These are phyloP conservation scores for Kwoniella newhampshirensis DNA, from an alignment of 768 basidiomycete genomes.

Conservation along the genomic window DNA sequence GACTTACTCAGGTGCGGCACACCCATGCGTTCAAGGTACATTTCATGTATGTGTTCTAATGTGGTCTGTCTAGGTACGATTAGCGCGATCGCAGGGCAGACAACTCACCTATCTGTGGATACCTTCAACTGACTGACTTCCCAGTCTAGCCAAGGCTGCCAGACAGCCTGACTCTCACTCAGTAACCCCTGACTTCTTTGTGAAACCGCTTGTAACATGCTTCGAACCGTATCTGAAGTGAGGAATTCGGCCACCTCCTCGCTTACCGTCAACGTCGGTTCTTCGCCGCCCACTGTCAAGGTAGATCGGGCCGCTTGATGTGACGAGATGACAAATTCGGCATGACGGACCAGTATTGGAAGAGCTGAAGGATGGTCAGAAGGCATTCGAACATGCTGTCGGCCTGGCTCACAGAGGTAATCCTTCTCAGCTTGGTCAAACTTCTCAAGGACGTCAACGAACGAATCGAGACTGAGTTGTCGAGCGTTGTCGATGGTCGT, in stretches of 20 bases:
- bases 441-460: conserved; percentile 33
- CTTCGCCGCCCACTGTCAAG: too few relatives aligned
- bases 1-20: conserved; percentile 34
- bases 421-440: conserved; percentile 43
- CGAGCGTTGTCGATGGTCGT: conserved; percentile 7
- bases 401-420: conserved; percentile 34
- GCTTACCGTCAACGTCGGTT: neutral
- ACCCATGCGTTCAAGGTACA: conserved; percentile 33
- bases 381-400: neutral
- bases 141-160: conserved; percentile 43
- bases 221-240: conserved; percentile 62
- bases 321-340: conserved; percentile 31
- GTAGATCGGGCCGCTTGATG: neutral
- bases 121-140: conserved; percentile 24
- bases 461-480: conserved; percentile 31
- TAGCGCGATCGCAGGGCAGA: neutral
- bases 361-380: conserved; percentile 13
- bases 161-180: conserved; percentile 33
- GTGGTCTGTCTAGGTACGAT: conserved; percentile 2
- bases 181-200: conserved; percentile 17
- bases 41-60: conserved; percentile 24
- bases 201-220: conserved; percentile 24
- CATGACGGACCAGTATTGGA: conserved; percentile 28
- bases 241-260: conserved; percentile 74
- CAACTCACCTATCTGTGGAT: conserved; percentile 19